Evolutionary conservation across 2,329 filamentous ascomycete genomes (phyloP).

Genomic region (Aspergillus alliaceus): DNA sequence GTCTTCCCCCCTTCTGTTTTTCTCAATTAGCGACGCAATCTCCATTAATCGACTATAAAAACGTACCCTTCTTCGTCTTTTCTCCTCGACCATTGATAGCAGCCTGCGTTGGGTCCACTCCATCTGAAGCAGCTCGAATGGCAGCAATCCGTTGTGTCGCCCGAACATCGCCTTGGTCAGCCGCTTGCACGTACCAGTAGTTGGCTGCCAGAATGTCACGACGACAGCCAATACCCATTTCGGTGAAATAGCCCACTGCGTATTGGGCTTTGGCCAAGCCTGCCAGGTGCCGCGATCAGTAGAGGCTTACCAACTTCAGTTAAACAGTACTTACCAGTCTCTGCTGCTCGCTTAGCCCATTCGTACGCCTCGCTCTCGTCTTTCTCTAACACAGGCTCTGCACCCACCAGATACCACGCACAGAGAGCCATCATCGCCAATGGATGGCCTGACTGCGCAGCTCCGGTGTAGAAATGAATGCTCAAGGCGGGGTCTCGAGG

Average conservation of each 20-base stretch:
- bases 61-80: constrained; percentile 11
- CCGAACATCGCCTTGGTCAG: constrained; percentile 85
- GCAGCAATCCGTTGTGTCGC: constrained; percentile 83
- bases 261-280: constrained; percentile 74
- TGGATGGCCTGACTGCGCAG: constrained; percentile 79
- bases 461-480: constrained; percentile 95
- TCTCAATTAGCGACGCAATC: neutral
- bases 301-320: neutral
- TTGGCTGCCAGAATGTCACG: constrained; percentile 95
- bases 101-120: constrained; percentile 39
- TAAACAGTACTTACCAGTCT: constrained; percentile 65
- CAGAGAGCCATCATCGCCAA: constrained; percentile 97
- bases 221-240: constrained; percentile 96
- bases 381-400: constrained; percentile 86
- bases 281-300: constrained; percentile 17
- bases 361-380: constrained; percentile 96
- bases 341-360: constrained; percentile 86
- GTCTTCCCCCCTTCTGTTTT: constrained; percentile 5
- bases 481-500: constrained; percentile 89
- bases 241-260: constrained; percentile 93
- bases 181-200: constrained; percentile 96
- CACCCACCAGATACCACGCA: constrained; percentile 97
- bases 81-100: constrained; percentile 20
- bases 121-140: constrained; percentile 77
- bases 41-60: neutral